These are phyloP conservation scores for Desmodesmus armatus DNA, from an alignment of 139 green algal species.

Conservation along the genomic window DNA sequence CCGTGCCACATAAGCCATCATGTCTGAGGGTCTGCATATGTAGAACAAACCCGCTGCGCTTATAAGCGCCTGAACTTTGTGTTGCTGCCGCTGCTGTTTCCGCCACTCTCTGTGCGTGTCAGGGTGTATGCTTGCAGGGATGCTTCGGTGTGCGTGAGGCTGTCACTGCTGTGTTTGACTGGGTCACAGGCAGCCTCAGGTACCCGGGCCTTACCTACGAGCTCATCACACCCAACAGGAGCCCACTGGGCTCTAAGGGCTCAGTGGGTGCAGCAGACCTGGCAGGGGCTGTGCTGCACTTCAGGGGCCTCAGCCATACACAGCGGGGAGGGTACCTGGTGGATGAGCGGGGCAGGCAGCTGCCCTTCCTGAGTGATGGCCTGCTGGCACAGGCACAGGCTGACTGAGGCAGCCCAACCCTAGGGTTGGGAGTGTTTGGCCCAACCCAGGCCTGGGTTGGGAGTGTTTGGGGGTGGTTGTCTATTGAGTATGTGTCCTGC, in stretches of 20 bases:
- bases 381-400: constrained; percentile 13
- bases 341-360: background rate
- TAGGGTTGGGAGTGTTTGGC: background rate
- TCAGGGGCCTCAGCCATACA: constrained; percentile 39
- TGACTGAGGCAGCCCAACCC: background rate
- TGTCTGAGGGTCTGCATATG: no score
- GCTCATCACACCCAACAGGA: constrained; percentile 68
- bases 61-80: no score
- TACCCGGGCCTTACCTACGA: constrained; percentile 70
- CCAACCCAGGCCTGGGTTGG: no score
- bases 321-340: background rate
- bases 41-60: no score
- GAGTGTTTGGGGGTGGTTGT: no score
- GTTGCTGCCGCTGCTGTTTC: background rate
- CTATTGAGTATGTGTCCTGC: no score
- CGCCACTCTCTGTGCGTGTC: background rate
- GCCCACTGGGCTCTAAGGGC: constrained; percentile 43
- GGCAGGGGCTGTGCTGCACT: constrained; percentile 66
- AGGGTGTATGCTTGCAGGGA: constrained; percentile 71
- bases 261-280: constrained; percentile 56
- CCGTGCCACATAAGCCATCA: background rate
- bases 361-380: constrained; percentile 7
- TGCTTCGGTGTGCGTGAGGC: constrained; percentile 73
- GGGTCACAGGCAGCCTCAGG: constrained; percentile 70
- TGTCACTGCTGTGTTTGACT: constrained; percentile 69